phyloP scores from a whole-genome alignment of 1,284 basidiomycete genomes.

The Coniferiporia sulphurascens region DNA sequence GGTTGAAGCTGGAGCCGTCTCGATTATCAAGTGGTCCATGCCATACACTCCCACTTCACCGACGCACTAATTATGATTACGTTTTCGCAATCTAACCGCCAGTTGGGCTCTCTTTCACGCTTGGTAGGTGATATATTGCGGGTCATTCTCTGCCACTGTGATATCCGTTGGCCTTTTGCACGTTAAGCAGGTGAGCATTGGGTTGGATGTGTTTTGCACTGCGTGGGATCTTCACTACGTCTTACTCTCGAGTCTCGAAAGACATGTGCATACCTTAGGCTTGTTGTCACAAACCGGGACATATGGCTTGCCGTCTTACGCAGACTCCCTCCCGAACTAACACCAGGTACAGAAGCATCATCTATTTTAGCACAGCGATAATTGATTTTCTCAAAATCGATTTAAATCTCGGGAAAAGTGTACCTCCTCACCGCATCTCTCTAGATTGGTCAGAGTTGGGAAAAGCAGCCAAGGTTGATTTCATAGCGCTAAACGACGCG shows the following conservation, averaged over 20 bases:
- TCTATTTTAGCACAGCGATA: too few species aligned
- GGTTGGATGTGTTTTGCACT: neutral
- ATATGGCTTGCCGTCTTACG: neutral
- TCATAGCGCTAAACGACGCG: neutral
- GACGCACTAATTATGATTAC: too few species aligned
- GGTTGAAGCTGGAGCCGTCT: too few species aligned
- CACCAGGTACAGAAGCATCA: neutral
- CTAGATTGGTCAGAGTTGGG: too few species aligned
- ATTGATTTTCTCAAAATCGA: too few species aligned
- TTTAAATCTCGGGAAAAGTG: too few species aligned
- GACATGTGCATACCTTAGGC: neutral
- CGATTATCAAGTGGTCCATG: too few species aligned
- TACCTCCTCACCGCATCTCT: too few species aligned
- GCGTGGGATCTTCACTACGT: neutral
- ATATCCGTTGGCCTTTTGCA: neutral
- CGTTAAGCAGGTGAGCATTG: neutral
- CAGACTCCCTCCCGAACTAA: neutral
- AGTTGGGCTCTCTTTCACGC: neutral
- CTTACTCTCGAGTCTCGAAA: neutral
- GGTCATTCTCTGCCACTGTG: neutral
- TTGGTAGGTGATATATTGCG: neutral
- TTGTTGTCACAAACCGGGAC: neutral
- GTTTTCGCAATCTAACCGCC: too few species aligned
- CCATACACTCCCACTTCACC: too few species aligned
- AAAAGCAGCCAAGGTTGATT: too few species aligned